Evolutionary conservation across 2,329 filamentous ascomycete genomes (phyloP).

Genomic region (Fusarium piperis): DNA sequence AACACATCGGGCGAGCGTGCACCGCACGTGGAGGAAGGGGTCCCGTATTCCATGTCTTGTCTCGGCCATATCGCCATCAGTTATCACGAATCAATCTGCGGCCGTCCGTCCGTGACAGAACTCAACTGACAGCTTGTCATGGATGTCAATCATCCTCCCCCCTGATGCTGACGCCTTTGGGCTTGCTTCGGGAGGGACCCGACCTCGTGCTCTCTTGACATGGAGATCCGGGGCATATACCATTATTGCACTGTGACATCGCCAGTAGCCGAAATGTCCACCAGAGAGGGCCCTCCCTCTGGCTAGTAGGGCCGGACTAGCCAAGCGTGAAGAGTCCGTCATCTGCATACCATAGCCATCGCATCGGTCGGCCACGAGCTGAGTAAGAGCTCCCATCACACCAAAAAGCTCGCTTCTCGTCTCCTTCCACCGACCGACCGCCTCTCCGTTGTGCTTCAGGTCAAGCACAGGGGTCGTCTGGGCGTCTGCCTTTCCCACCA

Average conservation of each 20-base stretch:
- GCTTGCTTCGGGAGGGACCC: not conserved
- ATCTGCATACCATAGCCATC: slow-evolving; percentile 26
- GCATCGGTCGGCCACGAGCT: not conserved
- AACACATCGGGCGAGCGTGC: slow-evolving; percentile 10
- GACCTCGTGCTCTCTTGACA: not conserved
- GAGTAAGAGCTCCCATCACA: not conserved
- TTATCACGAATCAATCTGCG: slow-evolving; percentile 7
- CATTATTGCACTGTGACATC: slow-evolving; percentile 13
- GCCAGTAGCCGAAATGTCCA: slow-evolving; percentile 28
- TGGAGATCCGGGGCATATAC: slow-evolving; percentile 22
- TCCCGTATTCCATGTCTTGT: slow-evolving; percentile 6
- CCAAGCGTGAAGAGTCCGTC: slow-evolving; percentile 6
- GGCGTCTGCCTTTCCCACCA: slow-evolving; percentile 1
- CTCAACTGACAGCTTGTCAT: slow-evolving; percentile 18
- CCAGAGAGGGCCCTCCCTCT: slow-evolving; percentile 3
- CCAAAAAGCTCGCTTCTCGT: not conserved
- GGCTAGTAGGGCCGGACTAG: slow-evolving; percentile 1
- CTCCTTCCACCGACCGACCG: not conserved
- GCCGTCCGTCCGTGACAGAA: not conserved
- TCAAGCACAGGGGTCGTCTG: slow-evolving; percentile 8
- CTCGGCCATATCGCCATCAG: not conserved
- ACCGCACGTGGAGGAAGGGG: slow-evolving; percentile 22
- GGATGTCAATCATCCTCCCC: not conserved
- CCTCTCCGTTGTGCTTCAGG: slow-evolving; percentile 22
- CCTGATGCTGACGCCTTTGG: not conserved